phyloP scores from a whole-genome alignment of 805 yeast species.

The Teunomyces barrocoloradensis region DNA sequence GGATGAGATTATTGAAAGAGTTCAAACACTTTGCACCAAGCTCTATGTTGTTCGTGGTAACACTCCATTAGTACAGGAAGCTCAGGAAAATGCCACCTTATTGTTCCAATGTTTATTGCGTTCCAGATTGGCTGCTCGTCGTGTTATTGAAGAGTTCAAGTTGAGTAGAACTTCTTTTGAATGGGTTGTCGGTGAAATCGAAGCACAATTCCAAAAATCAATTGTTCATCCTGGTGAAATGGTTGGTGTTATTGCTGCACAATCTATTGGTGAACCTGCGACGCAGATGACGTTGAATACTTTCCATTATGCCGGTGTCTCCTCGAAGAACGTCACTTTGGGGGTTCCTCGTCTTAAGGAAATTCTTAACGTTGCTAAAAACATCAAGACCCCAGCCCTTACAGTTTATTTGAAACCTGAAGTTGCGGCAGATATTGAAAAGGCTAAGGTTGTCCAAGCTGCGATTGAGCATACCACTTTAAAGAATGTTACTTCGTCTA shows the following conservation, averaged over 20 bases:
- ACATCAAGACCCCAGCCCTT: constrained; percentile 98
- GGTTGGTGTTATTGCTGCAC: constrained; percentile 98
- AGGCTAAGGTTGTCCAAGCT: constrained; percentile 92
- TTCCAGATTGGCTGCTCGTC: constrained; percentile 85
- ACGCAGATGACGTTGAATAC: constrained; percentile 97
- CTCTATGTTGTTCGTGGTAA: constrained; percentile 81
- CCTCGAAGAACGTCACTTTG: constrained; percentile 91
- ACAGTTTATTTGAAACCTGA: constrained; percentile 87
- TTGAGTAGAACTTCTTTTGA: constrained; percentile 83
- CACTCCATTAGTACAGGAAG: constrained; percentile 69
- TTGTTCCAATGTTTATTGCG: constrained; percentile 89
- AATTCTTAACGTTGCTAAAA: constrained; percentile 96
- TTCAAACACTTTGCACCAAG: constrained; percentile 62
- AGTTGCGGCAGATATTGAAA: constrained; percentile 83
- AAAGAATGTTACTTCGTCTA: constrained; percentile 93
- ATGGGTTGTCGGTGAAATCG: constrained; percentile 95
- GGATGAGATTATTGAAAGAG: constrained; percentile 73
- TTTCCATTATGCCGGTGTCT: constrained; percentile 98
- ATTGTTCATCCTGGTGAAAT: constrained; percentile 96
- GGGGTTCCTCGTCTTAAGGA: constrained; percentile 98
- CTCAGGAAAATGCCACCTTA: constrained; percentile 88
- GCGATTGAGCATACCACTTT: constrained; percentile 96
- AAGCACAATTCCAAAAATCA: constrained; percentile 87
- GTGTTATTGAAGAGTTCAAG: constrained; percentile 88
- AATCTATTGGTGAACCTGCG: constrained; percentile 97